Conservation (phyloP, 441 rosid genomes). For the California macrophylla region DNA sequence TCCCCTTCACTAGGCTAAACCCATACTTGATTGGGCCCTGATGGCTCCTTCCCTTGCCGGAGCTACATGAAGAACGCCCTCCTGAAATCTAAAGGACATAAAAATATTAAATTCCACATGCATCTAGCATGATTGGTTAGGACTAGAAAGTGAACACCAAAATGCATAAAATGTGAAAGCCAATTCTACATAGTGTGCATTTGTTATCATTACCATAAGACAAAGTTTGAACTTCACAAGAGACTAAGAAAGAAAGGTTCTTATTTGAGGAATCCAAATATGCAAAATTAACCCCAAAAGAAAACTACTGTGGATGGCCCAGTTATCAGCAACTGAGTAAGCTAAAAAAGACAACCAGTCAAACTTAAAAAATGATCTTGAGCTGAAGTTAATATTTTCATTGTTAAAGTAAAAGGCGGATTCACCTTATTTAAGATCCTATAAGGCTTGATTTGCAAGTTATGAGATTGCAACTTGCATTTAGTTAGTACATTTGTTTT, state of each 20-base stretch:
- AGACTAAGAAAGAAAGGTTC: background rate
- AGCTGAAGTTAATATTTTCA: background rate
- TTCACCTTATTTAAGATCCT: background rate
- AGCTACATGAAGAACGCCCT: background rate
- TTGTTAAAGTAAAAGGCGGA: background rate
- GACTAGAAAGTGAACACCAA: background rate
- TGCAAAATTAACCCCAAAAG: background rate
- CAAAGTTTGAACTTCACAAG: background rate
- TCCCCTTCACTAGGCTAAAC: constrained; percentile 4
- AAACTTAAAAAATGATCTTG: background rate
- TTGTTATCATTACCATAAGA: background rate
- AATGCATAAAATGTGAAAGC: background rate
- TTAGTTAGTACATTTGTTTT: no score
- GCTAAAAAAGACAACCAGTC: background rate
- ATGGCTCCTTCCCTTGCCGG: constrained; percentile 2
- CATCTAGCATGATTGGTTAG: background rate
- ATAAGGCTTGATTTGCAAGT: background rate
- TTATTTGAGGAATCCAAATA: background rate
- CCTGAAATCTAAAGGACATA: background rate
- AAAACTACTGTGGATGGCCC: background rate
- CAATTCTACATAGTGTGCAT: background rate
- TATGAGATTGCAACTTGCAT: background rate
- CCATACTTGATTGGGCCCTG: constrained; percentile 3
- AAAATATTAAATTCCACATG: background rate
- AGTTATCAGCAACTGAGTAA: background rate